These are phyloP conservation scores for Sclerotinia trifoliorum DNA, from an alignment of 2,329 filamentous ascomycete species.

Conservation along the genomic window DNA sequence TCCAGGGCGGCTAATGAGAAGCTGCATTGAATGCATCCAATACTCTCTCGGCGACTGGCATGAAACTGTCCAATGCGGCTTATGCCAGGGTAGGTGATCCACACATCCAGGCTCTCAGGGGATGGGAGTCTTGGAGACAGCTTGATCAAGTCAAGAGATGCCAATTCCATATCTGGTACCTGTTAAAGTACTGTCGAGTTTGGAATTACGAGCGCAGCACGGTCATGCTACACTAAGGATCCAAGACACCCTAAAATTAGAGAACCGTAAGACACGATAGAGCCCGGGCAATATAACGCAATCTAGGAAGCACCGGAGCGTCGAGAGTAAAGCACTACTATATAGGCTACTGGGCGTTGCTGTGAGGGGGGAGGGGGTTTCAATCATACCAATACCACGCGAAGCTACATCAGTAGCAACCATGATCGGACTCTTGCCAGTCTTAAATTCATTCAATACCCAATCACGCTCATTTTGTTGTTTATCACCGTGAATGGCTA, in stretches of 20 bases:
- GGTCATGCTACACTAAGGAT: conserved; percentile 67
- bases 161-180: conserved; percentile 76
- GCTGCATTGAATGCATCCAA: conserved; percentile 42
- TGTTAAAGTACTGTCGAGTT: conserved; percentile 62
- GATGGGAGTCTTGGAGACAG: conserved; percentile 66
- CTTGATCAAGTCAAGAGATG: conserved; percentile 79
- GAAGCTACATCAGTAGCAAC: conserved; percentile 99
- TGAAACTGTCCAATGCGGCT: conserved; percentile 42
- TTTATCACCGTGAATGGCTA: conserved; percentile 98
- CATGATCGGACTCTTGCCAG: conserved; percentile 99
- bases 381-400: conserved; percentile 99
- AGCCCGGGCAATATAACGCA: conserved; percentile 91
- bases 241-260: conserved; percentile 80
- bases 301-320: conserved; percentile 83
- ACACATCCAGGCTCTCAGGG: conserved; percentile 58
- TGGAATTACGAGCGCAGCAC: conserved; percentile 75
- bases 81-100: conserved; percentile 53
- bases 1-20: conserved; percentile 51
- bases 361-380: conserved; percentile 50
- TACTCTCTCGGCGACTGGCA: conserved; percentile 44
- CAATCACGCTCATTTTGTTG: conserved; percentile 99
- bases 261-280: conserved; percentile 81
- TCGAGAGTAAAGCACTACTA: conserved; percentile 85
- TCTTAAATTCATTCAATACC: conserved; percentile 99
- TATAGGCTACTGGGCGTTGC: conserved; percentile 58